Conservation (phyloP, 2,329 filamentous ascomycete species). For the Hypoxylon sp. region DNA sequence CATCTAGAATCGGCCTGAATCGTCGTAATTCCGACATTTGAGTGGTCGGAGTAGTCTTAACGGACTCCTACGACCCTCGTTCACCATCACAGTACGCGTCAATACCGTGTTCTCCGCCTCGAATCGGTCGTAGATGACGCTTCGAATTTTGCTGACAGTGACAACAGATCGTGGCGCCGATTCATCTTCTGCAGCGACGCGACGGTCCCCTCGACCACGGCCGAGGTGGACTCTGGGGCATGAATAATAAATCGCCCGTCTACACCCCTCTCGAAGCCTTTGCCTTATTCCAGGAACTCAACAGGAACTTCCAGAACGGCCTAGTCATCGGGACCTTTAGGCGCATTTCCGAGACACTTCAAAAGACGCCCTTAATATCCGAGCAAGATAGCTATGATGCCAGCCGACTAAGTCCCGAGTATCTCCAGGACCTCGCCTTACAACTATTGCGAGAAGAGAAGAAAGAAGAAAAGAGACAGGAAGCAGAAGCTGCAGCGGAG, state of each 20-base stretch:
- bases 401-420: conserved; percentile 76
- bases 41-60: conserved; percentile 41
- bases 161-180: conserved; percentile 61
- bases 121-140: conserved; percentile 13
- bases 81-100: conserved; percentile 42
- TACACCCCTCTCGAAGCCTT: conserved; percentile 89
- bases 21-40: conserved; percentile 38
- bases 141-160: conserved; percentile 38
- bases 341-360: conserved; percentile 77
- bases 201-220: conserved; percentile 64
- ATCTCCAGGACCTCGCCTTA: conserved; percentile 81
- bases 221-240: conserved; percentile 64
- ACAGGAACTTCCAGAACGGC: conserved; percentile 73
- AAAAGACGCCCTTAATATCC: conserved; percentile 76
- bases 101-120: conserved; percentile 24
- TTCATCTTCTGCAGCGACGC: conserved; percentile 62
- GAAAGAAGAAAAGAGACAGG: conserved; percentile 71
- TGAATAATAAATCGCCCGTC: conserved; percentile 64
- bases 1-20: conserved; percentile 39
- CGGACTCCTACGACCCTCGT: conserved; percentile 29
- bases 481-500: conserved; percentile 52
- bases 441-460: conserved; percentile 78
- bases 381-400: conserved; percentile 76
- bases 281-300: conserved; percentile 82
- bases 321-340: conserved; percentile 71